Conservation (phyloP, 2,329 filamentous ascomycete genomes). For the Bipolaris oryzae region DNA sequence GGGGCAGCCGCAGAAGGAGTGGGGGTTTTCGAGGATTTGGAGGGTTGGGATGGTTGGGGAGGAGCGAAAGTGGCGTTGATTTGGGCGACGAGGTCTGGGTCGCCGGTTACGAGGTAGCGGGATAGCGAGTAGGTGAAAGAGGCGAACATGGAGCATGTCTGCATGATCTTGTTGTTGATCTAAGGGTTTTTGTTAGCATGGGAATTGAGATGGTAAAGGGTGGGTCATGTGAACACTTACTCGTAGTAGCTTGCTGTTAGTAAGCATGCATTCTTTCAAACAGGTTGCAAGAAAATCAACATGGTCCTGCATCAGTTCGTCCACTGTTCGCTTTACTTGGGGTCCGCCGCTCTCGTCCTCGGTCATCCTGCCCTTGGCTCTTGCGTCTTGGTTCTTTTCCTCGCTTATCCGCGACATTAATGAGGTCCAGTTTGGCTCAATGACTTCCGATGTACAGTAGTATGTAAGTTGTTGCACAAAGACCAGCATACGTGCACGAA, state of each 20-base stretch:
- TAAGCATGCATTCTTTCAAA: conserved; percentile 98
- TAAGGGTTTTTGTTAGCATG: conserved; percentile 47
- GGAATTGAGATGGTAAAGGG: background rate
- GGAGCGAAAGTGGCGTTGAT: conserved; percentile 61
- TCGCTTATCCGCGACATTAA: conserved; percentile 83
- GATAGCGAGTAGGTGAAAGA: conserved; percentile 86
- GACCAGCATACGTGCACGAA: conserved; percentile 91
- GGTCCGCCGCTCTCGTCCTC: conserved; percentile 44
- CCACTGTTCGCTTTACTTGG: conserved; percentile 77
- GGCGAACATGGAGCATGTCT: conserved; percentile 92
- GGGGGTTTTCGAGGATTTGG: conserved; percentile 16
- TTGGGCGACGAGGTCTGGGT: conserved; percentile 72
- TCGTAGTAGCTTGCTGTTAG: conserved; percentile 90
- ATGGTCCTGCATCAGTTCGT: conserved; percentile 98
- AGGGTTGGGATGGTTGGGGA: conserved; percentile 2
- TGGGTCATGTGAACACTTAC: conserved; percentile 58
- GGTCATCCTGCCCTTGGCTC: conserved; percentile 44
- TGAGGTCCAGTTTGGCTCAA: conserved; percentile 95
- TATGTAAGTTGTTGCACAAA: conserved; percentile 97
- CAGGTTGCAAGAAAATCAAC: conserved; percentile 98
- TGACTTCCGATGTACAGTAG: conserved; percentile 95
- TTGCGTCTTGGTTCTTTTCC: conserved; percentile 59
- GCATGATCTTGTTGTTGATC: conserved; percentile 98
- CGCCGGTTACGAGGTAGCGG: conserved; percentile 80
- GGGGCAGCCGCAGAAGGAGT: conserved; percentile 11